Evolutionary conservation across 78 protist genomes (phyloP).

Genomic region (Emiliania huxleyi): DNA sequence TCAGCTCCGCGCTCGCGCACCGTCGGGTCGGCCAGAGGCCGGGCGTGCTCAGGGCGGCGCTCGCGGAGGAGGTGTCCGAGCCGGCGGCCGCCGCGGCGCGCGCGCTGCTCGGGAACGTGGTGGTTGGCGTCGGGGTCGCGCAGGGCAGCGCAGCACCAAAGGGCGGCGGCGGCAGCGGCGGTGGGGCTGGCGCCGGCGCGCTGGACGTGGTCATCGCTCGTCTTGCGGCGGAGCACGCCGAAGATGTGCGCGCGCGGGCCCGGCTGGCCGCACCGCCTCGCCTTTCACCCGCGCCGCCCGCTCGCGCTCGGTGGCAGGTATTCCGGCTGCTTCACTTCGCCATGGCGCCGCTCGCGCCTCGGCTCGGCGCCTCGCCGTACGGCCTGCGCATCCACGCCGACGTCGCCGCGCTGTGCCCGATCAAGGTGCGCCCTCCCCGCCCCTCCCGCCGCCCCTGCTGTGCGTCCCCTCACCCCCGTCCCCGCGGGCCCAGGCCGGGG

Average conservation of each 20-base stretch:
- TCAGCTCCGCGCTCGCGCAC: background rate
- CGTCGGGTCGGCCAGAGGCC: background rate
- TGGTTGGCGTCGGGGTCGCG: background rate
- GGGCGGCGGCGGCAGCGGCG: no score
- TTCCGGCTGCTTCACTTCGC: background rate
- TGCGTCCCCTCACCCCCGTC: no score
- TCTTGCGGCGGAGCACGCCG: background rate
- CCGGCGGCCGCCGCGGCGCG: background rate
- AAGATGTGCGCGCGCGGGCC: background rate
- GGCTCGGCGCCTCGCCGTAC: background rate
- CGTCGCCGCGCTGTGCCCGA: background rate
- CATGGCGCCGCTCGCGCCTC: background rate
- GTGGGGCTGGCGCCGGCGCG: background rate
- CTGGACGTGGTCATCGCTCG: no score
- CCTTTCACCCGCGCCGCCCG: no score
- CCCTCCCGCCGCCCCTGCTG: no score
- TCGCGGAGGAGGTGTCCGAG: background rate
- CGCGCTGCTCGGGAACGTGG: background rate
- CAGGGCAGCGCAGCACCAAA: no score
- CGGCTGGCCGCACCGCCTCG: background rate
- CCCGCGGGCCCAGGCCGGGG: no score
- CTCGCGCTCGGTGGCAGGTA: background rate
- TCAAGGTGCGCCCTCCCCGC: no score
- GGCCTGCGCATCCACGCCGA: background rate
- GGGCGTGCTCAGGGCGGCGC: background rate